Evolutionary conservation across 768 basidiomycete genomes (phyloP), one percentile per base, ranked within the genome.

Genomic region (Termitomyces sp.): DNA sequence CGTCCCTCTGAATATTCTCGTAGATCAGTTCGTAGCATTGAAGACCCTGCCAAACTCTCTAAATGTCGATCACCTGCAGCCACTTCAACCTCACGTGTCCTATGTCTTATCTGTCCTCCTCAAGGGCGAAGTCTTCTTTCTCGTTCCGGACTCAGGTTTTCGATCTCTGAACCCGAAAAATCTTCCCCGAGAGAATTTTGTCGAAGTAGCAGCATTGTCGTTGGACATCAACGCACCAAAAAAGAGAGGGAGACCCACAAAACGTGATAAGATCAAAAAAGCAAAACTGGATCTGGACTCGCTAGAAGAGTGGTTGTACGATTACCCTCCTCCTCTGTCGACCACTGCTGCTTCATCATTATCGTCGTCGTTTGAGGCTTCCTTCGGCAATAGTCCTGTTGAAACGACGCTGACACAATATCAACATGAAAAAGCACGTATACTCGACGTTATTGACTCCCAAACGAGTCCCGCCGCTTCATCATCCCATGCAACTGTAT

Each of bases 151-250:
- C 37, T 79, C 82, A 12, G 70, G 75, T 3, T 60, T 79, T 9
- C 68, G 72, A 25, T 71, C 87, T 0, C 72, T 80, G 64, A 83
- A 80, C 63, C 89, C 89, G 3, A 77, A 83, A n/a, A 70, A 70
- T 25, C 72, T 92, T 6, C 90, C 90, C 17, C 79, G 88, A 25
- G 89, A 91, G 61, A 70, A 82, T n/a, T 81, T 82, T 54, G 67
- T 77, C 2, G 74, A 74, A 59, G 69, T 62, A n/a, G 58, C 65
- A 35, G 59, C 60, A 2, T 59, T 67, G 23, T 54, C 65, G 11
- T 46, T 55, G 2, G 71, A 71, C 6, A 49, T 59, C 2, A 57
- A 56, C 16, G 63, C 53, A 25, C 66, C 72, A 34, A 84, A 78
- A 67, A 80, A 82, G 66, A 84, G 77, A 65, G 88, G 88, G 7